Base-by-base conservation (phyloP, 495 filamentous ascomycete genomes). In the Tuber calosporum region DNA sequence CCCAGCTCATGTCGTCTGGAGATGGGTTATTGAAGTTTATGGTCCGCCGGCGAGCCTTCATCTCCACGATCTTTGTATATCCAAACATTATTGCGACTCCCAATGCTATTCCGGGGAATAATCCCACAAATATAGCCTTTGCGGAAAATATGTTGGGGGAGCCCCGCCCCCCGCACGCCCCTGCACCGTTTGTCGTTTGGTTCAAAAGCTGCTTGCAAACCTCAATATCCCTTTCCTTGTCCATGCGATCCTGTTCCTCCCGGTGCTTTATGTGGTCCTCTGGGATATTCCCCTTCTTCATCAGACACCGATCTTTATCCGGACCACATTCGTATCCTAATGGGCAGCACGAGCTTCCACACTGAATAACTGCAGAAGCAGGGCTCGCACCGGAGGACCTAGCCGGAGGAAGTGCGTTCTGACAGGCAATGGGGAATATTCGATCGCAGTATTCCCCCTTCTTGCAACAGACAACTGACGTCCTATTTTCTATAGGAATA, bases 381-480 rank as follows among this genome's bases (percentile, higher is more conserved):
- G 43, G 11, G 15, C 38, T 45, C 30, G 69, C 13, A 0, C 66
- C 69, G n/a, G 58, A 38, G 26, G 53, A 34, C 40, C 22, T 40
- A 20, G 66, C 39, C 30, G 72, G 17, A 40, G 34, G 34, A 26
- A 40, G 69, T n/a, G 41, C 13, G n/a, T 11, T 38, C 13, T 66
- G 42, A 62, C 79, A 81, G 9, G 62, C 4, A 8, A 81, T 71
- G 22, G 79, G 75, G 39, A 74, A 80, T 37, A 81, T 81, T 67
- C 79, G 68, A 62, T 75, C 73, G 73, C 79, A 81, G 69, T 74
- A 70, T 43, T 81, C 79, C 15, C 72, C 79, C 2, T 67, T 66
- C 11, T 72, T 75, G 70, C 79, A 81, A 48, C 79, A 81, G 53
- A 81, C 77, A 36, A 77, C 79, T 8, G 76, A 74, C 9, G 76